Conservation (phyloP, 169 alveolate species). For the Toxoplasma gondii region DNA sequence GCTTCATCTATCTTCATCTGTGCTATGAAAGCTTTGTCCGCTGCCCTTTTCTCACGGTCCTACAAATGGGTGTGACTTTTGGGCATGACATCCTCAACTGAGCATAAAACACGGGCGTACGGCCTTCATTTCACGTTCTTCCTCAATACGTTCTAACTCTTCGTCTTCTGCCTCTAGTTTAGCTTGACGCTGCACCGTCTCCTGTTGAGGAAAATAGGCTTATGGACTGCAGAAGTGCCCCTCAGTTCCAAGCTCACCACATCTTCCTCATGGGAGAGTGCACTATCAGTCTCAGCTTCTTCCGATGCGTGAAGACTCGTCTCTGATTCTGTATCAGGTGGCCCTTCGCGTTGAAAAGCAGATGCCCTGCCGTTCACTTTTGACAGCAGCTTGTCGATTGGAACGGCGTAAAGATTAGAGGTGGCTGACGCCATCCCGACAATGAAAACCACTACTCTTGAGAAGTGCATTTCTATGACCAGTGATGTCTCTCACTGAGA, state of each 20-base stretch:
- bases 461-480: too few species aligned
- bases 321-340: not conserved
- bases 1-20: conserved; percentile 29
- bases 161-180: conserved; percentile 30
- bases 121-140: not conserved
- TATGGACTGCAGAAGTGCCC: not conserved
- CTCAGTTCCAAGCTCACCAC: conserved; percentile 6
- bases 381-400: conserved; percentile 1
- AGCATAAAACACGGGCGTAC: not conserved
- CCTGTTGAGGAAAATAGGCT: not conserved
- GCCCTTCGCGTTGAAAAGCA: not conserved
- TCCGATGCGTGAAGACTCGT: not conserved
- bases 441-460: too few species aligned
- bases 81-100: not conserved
- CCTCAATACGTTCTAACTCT: not conserved
- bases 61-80: not conserved
- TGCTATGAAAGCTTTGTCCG: not conserved
- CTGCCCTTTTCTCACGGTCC: conserved; percentile 7
- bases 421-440: not conserved
- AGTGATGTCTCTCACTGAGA: too few species aligned
- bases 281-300: not conserved
- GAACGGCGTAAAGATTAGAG: not conserved
- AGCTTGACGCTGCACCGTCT: not conserved
- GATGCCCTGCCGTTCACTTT: not conserved
- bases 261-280: conserved; percentile 27